Percentiles rank a stretch among this genome's conserved stretches.
Evolutionary conservation across 1,139 yeast species (phyloP).

Genomic region (Yamadazyma diospyri): DNA sequence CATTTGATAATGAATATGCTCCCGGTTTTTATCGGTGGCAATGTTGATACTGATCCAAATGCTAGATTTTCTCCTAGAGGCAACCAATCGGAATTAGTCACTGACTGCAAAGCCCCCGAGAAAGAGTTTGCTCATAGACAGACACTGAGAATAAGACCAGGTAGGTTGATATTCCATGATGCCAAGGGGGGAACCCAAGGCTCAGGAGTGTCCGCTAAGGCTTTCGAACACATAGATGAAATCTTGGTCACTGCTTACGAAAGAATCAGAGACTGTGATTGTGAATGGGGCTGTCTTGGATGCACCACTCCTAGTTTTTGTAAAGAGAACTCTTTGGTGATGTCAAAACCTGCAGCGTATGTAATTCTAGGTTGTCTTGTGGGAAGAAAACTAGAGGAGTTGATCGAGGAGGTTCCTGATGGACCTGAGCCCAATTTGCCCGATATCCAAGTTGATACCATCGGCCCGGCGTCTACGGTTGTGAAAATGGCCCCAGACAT

Average conservation of each 20-base stretch:
- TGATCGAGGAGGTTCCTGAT: constrained; percentile 44
- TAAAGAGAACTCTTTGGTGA: constrained; percentile 73
- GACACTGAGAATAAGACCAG: constrained; percentile 72
- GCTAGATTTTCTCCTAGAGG: constrained; percentile 49
- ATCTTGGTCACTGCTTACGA: constrained; percentile 58
- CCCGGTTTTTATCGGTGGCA: constrained; percentile 52
- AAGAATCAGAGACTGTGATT: constrained; percentile 62
- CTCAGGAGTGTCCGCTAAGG: constrained; percentile 73
- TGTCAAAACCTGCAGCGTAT: constrained; percentile 85
- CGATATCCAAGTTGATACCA: constrained; percentile 61
- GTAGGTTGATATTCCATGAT: constrained; percentile 80
- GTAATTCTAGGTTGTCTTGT: constrained; percentile 59
- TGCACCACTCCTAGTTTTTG: constrained; percentile 82
- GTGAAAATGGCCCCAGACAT: constrained; percentile 46
- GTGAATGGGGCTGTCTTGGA: constrained; percentile 86
- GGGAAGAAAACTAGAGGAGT: constrained; percentile 39
- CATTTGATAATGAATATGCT: constrained; percentile 80
- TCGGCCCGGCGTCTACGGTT: constrained; percentile 47
- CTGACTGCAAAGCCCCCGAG: constrained; percentile 97
- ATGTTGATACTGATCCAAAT: constrained; percentile 35
- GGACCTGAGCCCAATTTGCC: constrained; percentile 91
- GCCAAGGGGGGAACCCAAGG: constrained; percentile 76
- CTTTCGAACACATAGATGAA: constrained; percentile 72
- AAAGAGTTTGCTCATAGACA: constrained; percentile 82
- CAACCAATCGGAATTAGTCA: constrained; percentile 65